Evolutionary conservation across 495 filamentous ascomycete species (phyloP), one percentile per base, ranked within the genome.

Genomic region (Annulohypoxylon bovei): DNA sequence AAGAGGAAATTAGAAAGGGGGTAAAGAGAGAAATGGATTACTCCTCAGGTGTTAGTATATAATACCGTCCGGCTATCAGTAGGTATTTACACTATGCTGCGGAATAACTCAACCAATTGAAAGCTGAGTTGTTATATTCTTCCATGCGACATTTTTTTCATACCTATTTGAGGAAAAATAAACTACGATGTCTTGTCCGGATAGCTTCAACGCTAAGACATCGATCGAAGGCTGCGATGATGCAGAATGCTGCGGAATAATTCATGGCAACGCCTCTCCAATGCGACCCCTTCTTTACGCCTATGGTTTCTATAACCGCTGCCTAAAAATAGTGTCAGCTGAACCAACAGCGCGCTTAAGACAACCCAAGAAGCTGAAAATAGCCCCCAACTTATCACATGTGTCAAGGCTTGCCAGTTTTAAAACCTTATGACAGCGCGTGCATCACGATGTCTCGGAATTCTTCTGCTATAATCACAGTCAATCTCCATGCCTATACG

Each of bases 291-390:
- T 42, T 40, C 39, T 42, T 42, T 18, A 42, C 8, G 39, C 8
- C 39, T 42, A 18, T 42, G n/a, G 39, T 6, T 16, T 42, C 4
- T 6, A 16, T 5, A 7, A 7, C 12, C 11, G 23, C 20, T 49
- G 44, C 23, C 44, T 49, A 49, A 49, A 49, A 49, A 49, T 49
- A 49, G 44, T 20, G 2, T 25, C 44, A 49, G 44, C 44, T 49
- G 44, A 49, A 49, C 8, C 11, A 6, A 3, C 20, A 23, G 22
- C 20, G 44, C 44, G 44, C 44, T 23, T 49, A 49, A 49, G 4
- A 27, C 42, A 46, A 23, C 42, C 6, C 18, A n/a, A n/a, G 22
- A 46, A n/a, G 39, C n/a, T 16, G 33, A 49, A 49, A 25, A 49
- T 14, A 7, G 44, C 44, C 44, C 44, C 42, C 44, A 49, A 49